phyloP scores from a whole-genome alignment of 73 alveolate genomes.

The Paramecium biaurelia region DNA sequence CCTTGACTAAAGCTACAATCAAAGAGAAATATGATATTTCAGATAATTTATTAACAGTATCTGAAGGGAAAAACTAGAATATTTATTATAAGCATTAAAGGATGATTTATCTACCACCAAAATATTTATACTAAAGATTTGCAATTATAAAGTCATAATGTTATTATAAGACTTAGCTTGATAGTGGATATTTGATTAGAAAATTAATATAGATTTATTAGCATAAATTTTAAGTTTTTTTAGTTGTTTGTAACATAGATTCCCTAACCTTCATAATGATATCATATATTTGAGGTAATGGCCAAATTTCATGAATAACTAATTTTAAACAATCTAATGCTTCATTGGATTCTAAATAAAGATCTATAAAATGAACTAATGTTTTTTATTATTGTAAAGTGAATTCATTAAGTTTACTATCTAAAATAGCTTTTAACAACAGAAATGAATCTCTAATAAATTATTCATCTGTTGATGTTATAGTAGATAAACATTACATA shows the following conservation, averaged over 20 bases:
- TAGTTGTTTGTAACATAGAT: not conserved
- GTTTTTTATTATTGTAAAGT: constrained; percentile 3
- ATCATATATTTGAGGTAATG: constrained; percentile 24
- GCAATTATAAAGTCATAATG: constrained; percentile 37
- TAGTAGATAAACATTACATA: not conserved
- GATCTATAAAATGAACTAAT: constrained; percentile 45
- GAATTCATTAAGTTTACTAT: not conserved
- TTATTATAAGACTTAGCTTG: constrained; percentile 3
- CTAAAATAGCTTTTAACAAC: constrained; percentile 2
- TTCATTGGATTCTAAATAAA: constrained; percentile 18
- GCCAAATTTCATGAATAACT: not conserved
- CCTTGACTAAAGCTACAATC: constrained; percentile 9
- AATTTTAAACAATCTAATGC: constrained; percentile 19
- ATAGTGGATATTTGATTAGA: constrained; percentile 18
- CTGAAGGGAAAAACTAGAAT: not conserved
- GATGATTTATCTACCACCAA: not conserved
- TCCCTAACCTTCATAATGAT: constrained; percentile 9
- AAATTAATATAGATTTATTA: not conserved
- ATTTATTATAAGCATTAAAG: not conserved
- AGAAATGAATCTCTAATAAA: not conserved
- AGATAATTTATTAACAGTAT: constrained; percentile 10
- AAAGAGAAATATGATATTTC: constrained; percentile 34
- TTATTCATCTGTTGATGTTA: constrained; percentile 51
- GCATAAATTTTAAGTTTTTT: not conserved
- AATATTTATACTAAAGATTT: constrained; percentile 2